Conservation (phyloP, 768 basidiomycete species). For the Kwoniella sp. region DNA sequence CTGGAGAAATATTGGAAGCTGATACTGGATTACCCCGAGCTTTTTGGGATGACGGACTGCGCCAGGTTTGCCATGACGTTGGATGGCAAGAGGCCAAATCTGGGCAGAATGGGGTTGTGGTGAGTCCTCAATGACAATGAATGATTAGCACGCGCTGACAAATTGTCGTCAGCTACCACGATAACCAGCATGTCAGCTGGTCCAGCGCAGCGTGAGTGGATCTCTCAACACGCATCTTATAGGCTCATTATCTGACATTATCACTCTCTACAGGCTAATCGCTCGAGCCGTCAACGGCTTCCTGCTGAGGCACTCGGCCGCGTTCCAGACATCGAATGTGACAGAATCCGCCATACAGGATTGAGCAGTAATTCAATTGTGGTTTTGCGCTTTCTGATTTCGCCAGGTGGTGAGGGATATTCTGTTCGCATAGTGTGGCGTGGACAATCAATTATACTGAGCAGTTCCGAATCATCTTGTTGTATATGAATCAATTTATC, state of each 20-base stretch:
- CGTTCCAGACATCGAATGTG: constrained; percentile 16
- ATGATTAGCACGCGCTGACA: not conserved
- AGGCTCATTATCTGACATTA: not conserved
- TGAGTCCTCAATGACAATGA: not conserved
- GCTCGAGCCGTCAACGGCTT: constrained; percentile 21
- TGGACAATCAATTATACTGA: no score
- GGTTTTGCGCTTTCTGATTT: no score
- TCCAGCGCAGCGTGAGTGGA: constrained; percentile 22
- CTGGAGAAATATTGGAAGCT: constrained; percentile 16
- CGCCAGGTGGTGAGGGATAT: no score
- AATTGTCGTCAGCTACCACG: constrained; percentile 11
- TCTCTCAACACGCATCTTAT: no score
- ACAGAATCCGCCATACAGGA: constrained; percentile 7
- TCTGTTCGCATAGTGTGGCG: no score
- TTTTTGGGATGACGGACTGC: constrained; percentile 25
- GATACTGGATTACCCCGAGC: constrained; percentile 19
- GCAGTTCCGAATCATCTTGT: no score
- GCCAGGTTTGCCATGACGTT: constrained; percentile 18
- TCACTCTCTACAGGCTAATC: constrained; percentile 5
- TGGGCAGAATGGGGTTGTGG: constrained; percentile 22
- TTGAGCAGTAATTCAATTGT: not conserved
- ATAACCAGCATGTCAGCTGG: constrained; percentile 26
- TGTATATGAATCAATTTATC: no score
- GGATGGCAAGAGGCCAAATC: constrained; percentile 20
- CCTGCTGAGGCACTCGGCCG: constrained; percentile 11